Conservation (phyloP, 163 green algal species). For the Scenedesmus sp. region DNA sequence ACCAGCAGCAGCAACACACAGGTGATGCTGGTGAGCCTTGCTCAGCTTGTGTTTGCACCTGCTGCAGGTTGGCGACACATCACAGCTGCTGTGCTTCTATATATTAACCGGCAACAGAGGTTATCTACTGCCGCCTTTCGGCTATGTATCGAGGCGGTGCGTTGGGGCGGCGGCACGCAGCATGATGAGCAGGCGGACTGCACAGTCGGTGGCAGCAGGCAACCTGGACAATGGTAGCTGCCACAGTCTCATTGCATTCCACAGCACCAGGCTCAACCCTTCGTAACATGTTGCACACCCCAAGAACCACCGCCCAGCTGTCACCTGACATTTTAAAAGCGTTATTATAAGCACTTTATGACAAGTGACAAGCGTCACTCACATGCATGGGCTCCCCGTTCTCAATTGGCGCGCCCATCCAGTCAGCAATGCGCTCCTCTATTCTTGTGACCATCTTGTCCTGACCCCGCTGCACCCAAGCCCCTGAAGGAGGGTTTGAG, state of each 20-base stretch:
- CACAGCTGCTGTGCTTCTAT: no score
- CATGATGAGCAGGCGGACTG: no score
- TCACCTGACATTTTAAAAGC: no score
- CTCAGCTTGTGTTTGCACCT: not conserved
- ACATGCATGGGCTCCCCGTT: constrained; percentile 51
- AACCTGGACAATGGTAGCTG: not conserved
- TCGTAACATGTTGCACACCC: no score
- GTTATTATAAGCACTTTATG: not conserved
- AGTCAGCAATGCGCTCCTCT: constrained; percentile 42
- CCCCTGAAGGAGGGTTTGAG: not conserved
- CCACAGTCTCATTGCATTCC: not conserved
- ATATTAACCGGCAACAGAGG: no score
- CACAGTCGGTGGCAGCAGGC: no score
- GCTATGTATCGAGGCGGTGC: no score
- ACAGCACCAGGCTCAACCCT: not conserved
- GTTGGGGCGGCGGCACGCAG: no score
- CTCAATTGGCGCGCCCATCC: constrained; percentile 5
- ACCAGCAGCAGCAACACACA: not conserved
- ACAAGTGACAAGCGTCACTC: not conserved
- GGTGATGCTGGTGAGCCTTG: not conserved
- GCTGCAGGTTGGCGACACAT: not conserved
- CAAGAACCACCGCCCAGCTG: not conserved
- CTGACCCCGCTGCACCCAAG: constrained; percentile 17
- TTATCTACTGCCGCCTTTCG: no score
- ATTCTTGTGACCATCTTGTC: constrained; percentile 20